phyloP scores from a whole-genome alignment of 306 rosid genomes.

The Dicorynia guianensis region DNA sequence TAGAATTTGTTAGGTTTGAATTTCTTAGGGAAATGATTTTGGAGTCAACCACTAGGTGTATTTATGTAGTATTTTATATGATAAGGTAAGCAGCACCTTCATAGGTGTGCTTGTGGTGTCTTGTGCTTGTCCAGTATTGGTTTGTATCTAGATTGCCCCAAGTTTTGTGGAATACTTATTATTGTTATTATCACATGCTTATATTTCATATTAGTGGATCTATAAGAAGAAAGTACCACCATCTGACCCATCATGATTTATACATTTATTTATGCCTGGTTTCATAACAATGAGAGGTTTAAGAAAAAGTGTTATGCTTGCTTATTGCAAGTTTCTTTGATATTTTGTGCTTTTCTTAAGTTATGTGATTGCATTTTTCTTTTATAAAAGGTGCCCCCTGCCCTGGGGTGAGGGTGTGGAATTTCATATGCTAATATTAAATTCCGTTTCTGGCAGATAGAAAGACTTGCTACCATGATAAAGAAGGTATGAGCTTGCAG shows the following conservation, averaged over 20 bases:
- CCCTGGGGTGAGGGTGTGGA: no score
- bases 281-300: no score
- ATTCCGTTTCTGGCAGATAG: slow-evolving; percentile 64
- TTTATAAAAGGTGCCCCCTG: no score
- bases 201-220: no score
- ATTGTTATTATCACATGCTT: no score
- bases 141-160: not conserved
- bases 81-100: no score
- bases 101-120: no score
- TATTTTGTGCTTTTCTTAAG: not conserved
- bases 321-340: not conserved
- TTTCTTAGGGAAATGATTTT: slow-evolving; percentile 3
- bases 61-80: not conserved
- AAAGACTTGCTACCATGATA: slow-evolving; percentile 71
- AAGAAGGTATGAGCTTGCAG: slow-evolving; percentile 63
- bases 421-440: not conserved
- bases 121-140: no score
- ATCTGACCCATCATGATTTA: no score
- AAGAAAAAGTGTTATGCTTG: not conserved
- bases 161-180: not conserved
- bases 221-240: not conserved
- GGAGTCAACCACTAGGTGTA: not conserved
- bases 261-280: no score
- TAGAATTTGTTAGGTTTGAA: slow-evolving; percentile 11
- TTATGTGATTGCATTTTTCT: not conserved